These are phyloP conservation scores for Balakata baccata DNA, from an alignment of 345 rosid genomes.

Conservation along the genomic window DNA sequence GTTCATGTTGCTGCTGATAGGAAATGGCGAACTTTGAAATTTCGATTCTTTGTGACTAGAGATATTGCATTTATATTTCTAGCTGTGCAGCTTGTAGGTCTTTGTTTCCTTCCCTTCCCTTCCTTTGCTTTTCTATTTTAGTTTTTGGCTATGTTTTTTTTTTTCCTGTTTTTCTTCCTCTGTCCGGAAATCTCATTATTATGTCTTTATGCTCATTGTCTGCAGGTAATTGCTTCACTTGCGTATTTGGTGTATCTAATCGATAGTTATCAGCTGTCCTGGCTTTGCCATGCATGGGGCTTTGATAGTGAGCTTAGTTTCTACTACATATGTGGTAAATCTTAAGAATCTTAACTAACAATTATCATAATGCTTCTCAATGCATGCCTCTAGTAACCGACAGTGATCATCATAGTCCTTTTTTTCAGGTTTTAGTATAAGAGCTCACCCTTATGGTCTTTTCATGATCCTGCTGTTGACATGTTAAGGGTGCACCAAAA, in stretches of 20 bases:
- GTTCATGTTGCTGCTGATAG: slow-evolving; percentile 96
- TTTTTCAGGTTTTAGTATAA: background rate
- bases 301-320: slow-evolving; percentile 83
- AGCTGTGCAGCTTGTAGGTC: slow-evolving; percentile 84
- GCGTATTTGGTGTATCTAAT: slow-evolving; percentile 81
- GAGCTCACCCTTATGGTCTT: background rate
- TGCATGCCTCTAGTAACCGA: background rate
- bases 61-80: slow-evolving; percentile 87
- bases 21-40: slow-evolving; percentile 93
- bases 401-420: background rate
- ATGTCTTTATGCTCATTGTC: slow-evolving; percentile 16
- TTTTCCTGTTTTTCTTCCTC: background rate
- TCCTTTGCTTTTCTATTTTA: background rate
- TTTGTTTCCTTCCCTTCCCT: slow-evolving; percentile 6
- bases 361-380: background rate
- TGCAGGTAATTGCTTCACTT: slow-evolving; percentile 82
- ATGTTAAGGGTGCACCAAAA: background rate
- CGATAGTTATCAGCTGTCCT: slow-evolving; percentile 68
- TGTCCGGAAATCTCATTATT: background rate
- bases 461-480: background rate
- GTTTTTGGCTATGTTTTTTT: slow-evolving; percentile 1
- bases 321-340: slow-evolving; percentile 94
- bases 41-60: slow-evolving; percentile 97
- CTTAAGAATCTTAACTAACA: slow-evolving; percentile 18
- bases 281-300: slow-evolving; percentile 91